Conservation (phyloP, 129 eudicot genomes). For the Pseudognaphalium luteoalbum region DNA sequence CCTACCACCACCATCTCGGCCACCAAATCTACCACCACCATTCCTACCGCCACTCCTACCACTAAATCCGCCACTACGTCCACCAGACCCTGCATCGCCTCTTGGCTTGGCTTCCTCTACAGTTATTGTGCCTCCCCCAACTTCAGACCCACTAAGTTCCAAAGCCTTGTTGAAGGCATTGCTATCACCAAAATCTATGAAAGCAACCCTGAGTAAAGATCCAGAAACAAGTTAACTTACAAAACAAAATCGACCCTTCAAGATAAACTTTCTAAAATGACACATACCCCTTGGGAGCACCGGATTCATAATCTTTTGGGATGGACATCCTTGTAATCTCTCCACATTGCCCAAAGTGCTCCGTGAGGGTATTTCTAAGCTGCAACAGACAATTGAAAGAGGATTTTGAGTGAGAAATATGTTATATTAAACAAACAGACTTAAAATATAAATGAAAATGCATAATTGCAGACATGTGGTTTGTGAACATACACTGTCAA, state of each 20-base stretch:
- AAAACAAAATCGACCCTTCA: not conserved
- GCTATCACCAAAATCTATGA: conserved; percentile 23
- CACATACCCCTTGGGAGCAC: conserved; percentile 33
- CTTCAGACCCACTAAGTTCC: conserved; percentile 26
- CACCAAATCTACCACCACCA: conserved; percentile 30
- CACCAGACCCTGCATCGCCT: conserved; percentile 28
- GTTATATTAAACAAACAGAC: not conserved
- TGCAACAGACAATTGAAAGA: conserved; percentile 26
- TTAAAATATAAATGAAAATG: not conserved
- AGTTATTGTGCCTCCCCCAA: conserved; percentile 18
- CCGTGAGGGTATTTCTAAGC: conserved; percentile 50
- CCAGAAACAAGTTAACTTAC: not conserved
- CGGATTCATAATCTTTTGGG: conserved; percentile 31
- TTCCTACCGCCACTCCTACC: conserved; percentile 34
- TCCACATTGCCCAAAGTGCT: conserved; percentile 34
- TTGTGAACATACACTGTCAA: conserved; percentile 45
- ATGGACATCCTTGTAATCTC: conserved; percentile 29
- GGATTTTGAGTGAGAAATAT: not conserved
- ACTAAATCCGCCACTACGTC: conserved; percentile 28
- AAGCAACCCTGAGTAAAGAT: conserved; percentile 26
- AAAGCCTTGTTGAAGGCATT: conserved; percentile 23
- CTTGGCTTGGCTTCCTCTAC: conserved; percentile 39
- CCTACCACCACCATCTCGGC: conserved; percentile 28
- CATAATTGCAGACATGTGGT: not conserved
- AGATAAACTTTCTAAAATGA: not conserved